phyloP scores from a whole-genome alignment of 1,284 basidiomycete species.

The Melampsora larici-populina region DNA sequence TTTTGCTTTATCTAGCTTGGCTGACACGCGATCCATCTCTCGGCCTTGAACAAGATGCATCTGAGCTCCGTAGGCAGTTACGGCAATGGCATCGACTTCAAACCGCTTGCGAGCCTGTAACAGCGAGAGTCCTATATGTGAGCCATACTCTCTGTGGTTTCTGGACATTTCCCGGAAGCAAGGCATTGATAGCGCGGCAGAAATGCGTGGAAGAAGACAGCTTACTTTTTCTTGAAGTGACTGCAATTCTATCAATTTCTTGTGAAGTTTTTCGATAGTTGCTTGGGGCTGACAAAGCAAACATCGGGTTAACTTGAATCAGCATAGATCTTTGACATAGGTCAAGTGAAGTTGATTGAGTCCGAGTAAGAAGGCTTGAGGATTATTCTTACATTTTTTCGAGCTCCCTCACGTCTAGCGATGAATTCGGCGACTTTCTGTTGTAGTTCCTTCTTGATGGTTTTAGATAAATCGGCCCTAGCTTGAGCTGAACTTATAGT shows the following conservation, averaged over 20 bases:
- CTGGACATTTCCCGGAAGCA: too few species aligned
- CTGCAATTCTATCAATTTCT: constrained; percentile 77
- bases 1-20: constrained; percentile 82
- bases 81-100: constrained; percentile 84
- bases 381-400: constrained; percentile 17
- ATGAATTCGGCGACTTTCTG: constrained; percentile 47
- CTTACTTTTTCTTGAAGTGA: constrained; percentile 67
- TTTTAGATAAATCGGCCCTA: constrained; percentile 63
- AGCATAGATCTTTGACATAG: not conserved
- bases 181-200: not conserved
- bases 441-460: constrained; percentile 77
- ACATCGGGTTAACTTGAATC: not conserved
- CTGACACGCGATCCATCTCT: constrained; percentile 83
- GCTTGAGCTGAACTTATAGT: constrained; percentile 33
- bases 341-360: not conserved
- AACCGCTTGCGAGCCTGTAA: constrained; percentile 80
- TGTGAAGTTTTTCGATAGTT: constrained; percentile 80
- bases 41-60: constrained; percentile 86
- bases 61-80: constrained; percentile 94
- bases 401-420: constrained; percentile 29
- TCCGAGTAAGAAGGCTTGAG: not conserved
- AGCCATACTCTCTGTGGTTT: too few species aligned
- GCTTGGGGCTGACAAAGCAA: constrained; percentile 60
- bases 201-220: not conserved
- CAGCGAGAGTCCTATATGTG: not conserved